phyloP scores from a whole-genome alignment of 768 basidiomycete genomes.

The Boletus rubropictus region DNA sequence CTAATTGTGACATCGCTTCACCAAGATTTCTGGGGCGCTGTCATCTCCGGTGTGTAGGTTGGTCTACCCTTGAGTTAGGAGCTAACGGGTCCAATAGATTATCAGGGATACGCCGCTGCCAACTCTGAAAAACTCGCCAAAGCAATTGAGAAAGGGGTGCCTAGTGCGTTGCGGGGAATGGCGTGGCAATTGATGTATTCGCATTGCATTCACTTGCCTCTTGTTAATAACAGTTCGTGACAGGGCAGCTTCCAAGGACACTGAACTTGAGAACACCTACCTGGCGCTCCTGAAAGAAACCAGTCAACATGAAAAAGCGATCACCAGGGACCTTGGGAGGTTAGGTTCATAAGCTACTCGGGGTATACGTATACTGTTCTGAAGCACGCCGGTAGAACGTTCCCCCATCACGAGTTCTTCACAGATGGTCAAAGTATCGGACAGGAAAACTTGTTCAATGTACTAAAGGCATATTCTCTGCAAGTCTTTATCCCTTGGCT shows the following conservation, averaged over 20 bases:
- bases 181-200: constrained; percentile 92
- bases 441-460: constrained; percentile 96
- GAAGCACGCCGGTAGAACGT: constrained; percentile 54
- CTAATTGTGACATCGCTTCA: constrained; percentile 6
- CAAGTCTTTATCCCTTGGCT: constrained; percentile 35
- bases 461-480: constrained; percentile 95
- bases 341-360: constrained; percentile 23
- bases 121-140: constrained; percentile 72
- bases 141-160: constrained; percentile 92
- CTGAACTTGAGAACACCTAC: constrained; percentile 78
- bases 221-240: constrained; percentile 15
- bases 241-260: constrained; percentile 92
- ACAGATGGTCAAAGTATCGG: constrained; percentile 91
- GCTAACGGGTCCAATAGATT: constrained; percentile 48
- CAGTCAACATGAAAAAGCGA: constrained; percentile 91
- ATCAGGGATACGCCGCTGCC: constrained; percentile 79
- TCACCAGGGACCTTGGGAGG: constrained; percentile 87
- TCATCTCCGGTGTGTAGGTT: constrained; percentile 66
- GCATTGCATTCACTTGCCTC: constrained; percentile 2
- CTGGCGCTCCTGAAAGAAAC: constrained; percentile 72
- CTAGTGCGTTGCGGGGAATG: constrained; percentile 83
- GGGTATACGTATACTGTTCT: constrained; percentile 6
- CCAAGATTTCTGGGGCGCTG: constrained; percentile 90
- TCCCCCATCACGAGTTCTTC: constrained; percentile 96
- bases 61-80: neutral